Conservation (phyloP, 495 filamentous ascomycete species). For the Astrothelium subdiscretum region DNA sequence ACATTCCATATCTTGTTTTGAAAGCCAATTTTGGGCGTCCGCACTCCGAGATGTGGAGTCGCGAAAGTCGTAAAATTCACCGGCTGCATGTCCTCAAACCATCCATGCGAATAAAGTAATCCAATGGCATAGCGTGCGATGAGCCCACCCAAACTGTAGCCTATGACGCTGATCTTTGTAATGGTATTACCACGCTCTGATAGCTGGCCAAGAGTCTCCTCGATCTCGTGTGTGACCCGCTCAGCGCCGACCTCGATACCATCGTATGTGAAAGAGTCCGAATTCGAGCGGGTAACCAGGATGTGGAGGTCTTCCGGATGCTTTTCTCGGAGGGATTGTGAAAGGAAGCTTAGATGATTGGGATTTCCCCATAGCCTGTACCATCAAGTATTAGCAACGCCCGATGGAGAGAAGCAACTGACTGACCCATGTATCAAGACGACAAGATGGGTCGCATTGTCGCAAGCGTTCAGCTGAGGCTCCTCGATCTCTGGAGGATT, state of each 20-base stretch:
- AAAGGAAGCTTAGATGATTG: conserved; percentile 62
- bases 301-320: conserved; percentile 60
- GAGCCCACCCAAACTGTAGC: conserved; percentile 83
- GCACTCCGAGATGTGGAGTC: conserved; percentile 77
- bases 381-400: not conserved
- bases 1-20: conserved; percentile 65
- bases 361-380: conserved; percentile 85
- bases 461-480: conserved; percentile 3
- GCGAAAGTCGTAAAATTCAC: conserved; percentile 93
- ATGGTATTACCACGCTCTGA: conserved; percentile 54
- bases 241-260: conserved; percentile 87
- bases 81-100: conserved; percentile 66
- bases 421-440: conserved; percentile 92
- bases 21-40: conserved; percentile 59
- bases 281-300: conserved; percentile 65
- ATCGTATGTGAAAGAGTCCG: conserved; percentile 81
- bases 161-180: conserved; percentile 71
- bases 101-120: conserved; percentile 65
- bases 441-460: conserved; percentile 59
- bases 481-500: not conserved
- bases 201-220: conserved; percentile 61
- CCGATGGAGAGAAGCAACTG: not conserved
- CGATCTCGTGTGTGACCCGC: conserved; percentile 77
- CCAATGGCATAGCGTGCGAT: conserved; percentile 83
- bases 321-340: conserved; percentile 51